Evolutionary conservation across 768 basidiomycete species (phyloP).

Genomic region (Collybiopsis confluens): DNA sequence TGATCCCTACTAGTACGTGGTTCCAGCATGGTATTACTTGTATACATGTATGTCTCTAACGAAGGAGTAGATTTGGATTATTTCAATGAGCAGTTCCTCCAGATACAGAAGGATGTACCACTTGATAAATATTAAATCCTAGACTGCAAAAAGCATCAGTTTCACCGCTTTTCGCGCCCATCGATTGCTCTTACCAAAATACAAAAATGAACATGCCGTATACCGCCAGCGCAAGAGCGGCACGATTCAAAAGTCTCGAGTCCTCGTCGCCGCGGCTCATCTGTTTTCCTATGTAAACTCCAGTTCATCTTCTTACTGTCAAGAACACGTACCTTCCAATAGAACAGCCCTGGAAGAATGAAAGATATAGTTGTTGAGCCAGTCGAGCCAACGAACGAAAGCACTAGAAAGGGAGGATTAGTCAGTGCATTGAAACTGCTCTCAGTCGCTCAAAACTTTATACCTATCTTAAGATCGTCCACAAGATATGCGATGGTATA

Average conservation of each 20-base stretch:
- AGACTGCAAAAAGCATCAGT: constrained; percentile 40
- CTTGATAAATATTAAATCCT: constrained; percentile 73
- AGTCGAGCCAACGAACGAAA: constrained; percentile 95
- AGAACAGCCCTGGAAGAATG: constrained; percentile 90
- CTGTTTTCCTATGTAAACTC: constrained; percentile 27
- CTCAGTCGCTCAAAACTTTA: constrained; percentile 23
- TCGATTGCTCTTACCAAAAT: constrained; percentile 66
- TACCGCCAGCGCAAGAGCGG: constrained; percentile 57
- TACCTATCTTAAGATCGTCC: constrained; percentile 73
- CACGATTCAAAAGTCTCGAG: constrained; percentile 48
- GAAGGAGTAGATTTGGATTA: not conserved
- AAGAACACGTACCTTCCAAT: constrained; percentile 67
- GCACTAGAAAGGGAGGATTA: constrained; percentile 43
- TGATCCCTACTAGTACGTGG: too few relatives aligned
- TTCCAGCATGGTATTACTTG: not conserved
- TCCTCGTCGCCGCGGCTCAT: constrained; percentile 66
- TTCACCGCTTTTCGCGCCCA: not conserved
- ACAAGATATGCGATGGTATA: constrained; percentile 78
- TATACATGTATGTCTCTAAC: not conserved
- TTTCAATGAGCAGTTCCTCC: constrained; percentile 18
- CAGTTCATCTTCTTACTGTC: not conserved
- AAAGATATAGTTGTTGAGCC: constrained; percentile 97
- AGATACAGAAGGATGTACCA: constrained; percentile 32
- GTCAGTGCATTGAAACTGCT: not conserved
- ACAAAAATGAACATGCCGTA: constrained; percentile 81